These are phyloP conservation scores for Bolboschoenoplectus hybrid DNA, from an alignment of 202 grass and related monocot genomes.

Conservation along the genomic window DNA sequence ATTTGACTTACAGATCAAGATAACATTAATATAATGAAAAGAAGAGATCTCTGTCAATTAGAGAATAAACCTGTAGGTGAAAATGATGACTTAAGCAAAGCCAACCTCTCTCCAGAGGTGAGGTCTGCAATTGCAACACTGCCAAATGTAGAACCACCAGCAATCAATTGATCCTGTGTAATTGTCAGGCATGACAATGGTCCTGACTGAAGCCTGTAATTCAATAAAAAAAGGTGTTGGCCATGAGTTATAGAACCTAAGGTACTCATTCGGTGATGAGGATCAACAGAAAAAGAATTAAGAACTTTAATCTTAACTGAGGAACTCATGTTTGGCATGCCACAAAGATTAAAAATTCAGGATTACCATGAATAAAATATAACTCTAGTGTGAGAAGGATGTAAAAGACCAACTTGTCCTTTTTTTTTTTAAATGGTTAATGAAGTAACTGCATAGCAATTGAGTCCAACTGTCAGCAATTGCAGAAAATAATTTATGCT, in stretches of 20 bases:
- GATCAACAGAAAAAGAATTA: not conserved
- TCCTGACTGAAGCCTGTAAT: constrained; percentile 76
- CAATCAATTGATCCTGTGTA: constrained; percentile 79
- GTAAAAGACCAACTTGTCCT: too few relatives aligned
- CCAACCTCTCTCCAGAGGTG: constrained; percentile 72
- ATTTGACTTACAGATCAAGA: not conserved
- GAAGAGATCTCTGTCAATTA: not conserved
- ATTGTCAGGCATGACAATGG: constrained; percentile 78
- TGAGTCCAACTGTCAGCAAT: too few relatives aligned
- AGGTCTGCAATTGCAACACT: constrained; percentile 82
- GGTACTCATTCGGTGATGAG: too few relatives aligned
- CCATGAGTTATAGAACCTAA: not conserved
- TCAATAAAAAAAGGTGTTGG: not conserved
- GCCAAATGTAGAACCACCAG: constrained; percentile 91
- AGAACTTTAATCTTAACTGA: too few relatives aligned
- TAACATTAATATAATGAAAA: constrained; percentile 24
- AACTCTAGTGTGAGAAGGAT: too few relatives aligned
- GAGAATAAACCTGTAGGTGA: constrained; percentile 64
- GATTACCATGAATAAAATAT: too few relatives aligned
- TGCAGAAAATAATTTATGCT: too few relatives aligned
- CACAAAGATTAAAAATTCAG: too few relatives aligned
- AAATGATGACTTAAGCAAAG: constrained; percentile 72
- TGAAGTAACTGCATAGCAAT: too few relatives aligned
- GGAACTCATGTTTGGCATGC: too few relatives aligned
- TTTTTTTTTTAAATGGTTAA: too few relatives aligned